Conservation (phyloP, 371 early-diverging fungal genomes). For the Circinella umbellata region DNA sequence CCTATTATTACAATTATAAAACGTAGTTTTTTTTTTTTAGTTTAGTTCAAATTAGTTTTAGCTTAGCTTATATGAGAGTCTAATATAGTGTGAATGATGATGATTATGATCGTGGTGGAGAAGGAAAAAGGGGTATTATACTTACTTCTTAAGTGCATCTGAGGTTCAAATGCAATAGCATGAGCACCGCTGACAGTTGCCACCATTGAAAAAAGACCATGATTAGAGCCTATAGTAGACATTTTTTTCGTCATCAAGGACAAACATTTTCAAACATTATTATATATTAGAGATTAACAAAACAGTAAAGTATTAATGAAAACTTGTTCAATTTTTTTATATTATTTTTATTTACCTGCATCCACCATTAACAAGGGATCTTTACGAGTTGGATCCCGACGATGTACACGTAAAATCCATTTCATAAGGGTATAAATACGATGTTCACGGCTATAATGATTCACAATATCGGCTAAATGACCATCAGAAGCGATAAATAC, state of each 20-base stretch:
- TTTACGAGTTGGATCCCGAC: conserved; percentile 41
- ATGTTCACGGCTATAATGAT: conserved; percentile 48
- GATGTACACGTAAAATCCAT: conserved; percentile 53
- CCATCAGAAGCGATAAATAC: conserved; percentile 48
- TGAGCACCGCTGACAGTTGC: conserved; percentile 53
- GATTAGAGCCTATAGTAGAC: conserved; percentile 41
- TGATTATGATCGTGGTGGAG: no score
- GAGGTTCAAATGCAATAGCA: conserved; percentile 53
- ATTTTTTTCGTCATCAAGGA: no score
- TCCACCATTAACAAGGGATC: conserved; percentile 50
- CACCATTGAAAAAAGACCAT: conserved; percentile 54
- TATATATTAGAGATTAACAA: no score
- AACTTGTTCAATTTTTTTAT: no score
- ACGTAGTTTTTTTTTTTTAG: no score
- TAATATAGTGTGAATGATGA: no score
- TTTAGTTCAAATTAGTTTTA: no score
- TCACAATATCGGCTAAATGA: conserved; percentile 33
- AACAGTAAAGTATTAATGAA: no score
- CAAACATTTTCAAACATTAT: no score
- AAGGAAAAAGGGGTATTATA: no score
- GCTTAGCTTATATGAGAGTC: no score
- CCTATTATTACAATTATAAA: conserved; percentile 20
- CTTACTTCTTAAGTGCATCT: conserved; percentile 48
- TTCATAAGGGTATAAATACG: conserved; percentile 57
- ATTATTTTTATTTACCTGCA: conserved; percentile 34